Evolutionary conservation across 345 rosid species (phyloP), one percentile per base, ranked within the genome.

Genomic region (Tarenaya hassleriana): DNA sequence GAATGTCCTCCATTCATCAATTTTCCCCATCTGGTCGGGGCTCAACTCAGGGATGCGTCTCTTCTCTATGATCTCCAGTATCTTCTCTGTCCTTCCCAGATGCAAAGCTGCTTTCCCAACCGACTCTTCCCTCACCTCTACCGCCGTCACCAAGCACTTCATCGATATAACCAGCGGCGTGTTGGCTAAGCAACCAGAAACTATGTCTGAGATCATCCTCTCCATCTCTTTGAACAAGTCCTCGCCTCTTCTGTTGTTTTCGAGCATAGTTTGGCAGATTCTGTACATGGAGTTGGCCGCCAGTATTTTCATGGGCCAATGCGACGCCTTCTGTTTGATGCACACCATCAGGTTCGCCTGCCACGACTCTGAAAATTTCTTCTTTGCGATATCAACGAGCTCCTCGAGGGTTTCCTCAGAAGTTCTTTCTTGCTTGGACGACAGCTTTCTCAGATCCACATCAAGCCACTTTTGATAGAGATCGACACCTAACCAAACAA

Each of bases 231-330:
- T 79, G 18, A 84, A 75, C 35, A 84, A 38, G 33, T 45, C 71
- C 20, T 73, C 69, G 7, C 52, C 58, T 20, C 32, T 69, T 51
- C 13, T 40, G n/a, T 66, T 53, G 55, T 66, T 55, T 7, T 51
- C 56, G 8, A 65, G 73, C 54, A 87, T 66, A 46, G 88, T 77
- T 66, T 72, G 71, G 63, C 82, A 74, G 55, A 82, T 69, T 66
- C 88, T 58, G 41, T 87, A 82, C 96, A 87, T 82, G 64, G 92
- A 84, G 64, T 87, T 72, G 7, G 95, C 88, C 7, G 95, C 92
- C 66, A 79, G 47, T 27, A 69, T 69, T 61, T 71, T 79, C 51
- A 69, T 21, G 7, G 92, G 92, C 98, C 98, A 91, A 13, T 61
- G 70, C n/a, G 84, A 73, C 15, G 91, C 68, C 57, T 24, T 63